These are phyloP conservation scores for Hirsutella minnesotensis DNA, from an alignment of 2,329 filamentous ascomycete species.

Conservation along the genomic window DNA sequence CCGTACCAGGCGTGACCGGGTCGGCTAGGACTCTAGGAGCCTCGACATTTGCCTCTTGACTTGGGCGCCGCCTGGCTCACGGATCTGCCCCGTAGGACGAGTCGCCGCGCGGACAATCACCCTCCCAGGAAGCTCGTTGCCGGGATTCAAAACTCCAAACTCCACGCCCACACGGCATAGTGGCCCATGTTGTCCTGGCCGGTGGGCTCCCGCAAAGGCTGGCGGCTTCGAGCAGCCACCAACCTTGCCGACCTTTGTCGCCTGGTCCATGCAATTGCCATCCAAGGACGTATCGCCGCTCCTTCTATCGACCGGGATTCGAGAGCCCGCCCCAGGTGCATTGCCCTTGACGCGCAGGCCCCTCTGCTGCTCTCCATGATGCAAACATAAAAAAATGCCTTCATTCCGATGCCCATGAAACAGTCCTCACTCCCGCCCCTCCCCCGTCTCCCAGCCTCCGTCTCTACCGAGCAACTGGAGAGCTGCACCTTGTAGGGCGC, in stretches of 20 bases:
- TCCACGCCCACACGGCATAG: background rate
- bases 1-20: no score
- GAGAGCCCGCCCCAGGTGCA: constrained; percentile 1
- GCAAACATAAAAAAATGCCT: constrained; percentile 3
- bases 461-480: background rate
- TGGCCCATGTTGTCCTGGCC: no score
- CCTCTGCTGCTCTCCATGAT: constrained; percentile 1
- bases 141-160: no score
- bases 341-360: background rate
- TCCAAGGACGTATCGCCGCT: constrained; percentile 1
- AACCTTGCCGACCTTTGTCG: background rate
- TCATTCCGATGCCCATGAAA: background rate
- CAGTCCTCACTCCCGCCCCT: background rate
- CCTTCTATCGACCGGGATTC: constrained; percentile 2
- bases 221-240: background rate
- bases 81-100: no score
- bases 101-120: no score
- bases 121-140: no score
- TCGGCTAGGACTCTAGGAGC: no score
- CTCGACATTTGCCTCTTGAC: no score
- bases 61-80: no score
- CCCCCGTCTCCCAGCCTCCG: background rate
- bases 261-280: constrained; percentile 3
- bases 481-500: background rate
- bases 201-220: background rate